Evolutionary conservation across 768 basidiomycete species (phyloP), one percentile per base, ranked within the genome.

Genomic region (Pulveroboletus sp.): DNA sequence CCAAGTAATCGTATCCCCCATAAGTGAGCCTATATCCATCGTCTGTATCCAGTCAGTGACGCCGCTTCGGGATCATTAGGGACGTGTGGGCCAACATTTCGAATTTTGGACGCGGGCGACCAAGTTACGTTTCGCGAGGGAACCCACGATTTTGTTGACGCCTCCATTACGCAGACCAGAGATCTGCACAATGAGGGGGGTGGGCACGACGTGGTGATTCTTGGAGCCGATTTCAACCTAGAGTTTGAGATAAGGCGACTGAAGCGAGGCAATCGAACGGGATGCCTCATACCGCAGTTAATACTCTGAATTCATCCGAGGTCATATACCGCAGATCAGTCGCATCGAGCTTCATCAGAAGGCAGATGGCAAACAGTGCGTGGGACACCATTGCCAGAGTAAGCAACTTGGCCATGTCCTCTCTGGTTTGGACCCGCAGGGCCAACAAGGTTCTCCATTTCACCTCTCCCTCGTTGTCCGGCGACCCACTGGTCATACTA

Each of bases 191-290:
- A 98, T 90, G 56, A 98, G 80, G 0, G 80, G 69, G 8, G 88
- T 84, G 3, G 97, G 97, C 13, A 99, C 94, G 32, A 97, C 79
- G 69, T 98, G 90, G 62, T 99, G 97, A 65, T 98, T 98, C 74
- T 97, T 97, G 5, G 90, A 94, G 17, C 95, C 97, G 78, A 95
- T 92, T 73, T 99, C 97, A 31, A 90, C 90, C 94, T 97, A 38
- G 8, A 20, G 16, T 20, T 17, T 20, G 9, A 14, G 21, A 46
- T 14, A n/a, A 29, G 23, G 40, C 35, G 29, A 59, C 44, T 35
- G 25, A 20, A 16, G 53, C 3, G 36, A 40, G 43, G 53, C 39
- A 32, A 42, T 43, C 20, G 13, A 43, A 24, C 7, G 10, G 36
- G 23, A 43, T 17, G 42, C 24, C 27, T 42, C 61, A 43, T 61